Conservation (phyloP, 495 filamentous ascomycete species). For the Neurospora sp. region DNA sequence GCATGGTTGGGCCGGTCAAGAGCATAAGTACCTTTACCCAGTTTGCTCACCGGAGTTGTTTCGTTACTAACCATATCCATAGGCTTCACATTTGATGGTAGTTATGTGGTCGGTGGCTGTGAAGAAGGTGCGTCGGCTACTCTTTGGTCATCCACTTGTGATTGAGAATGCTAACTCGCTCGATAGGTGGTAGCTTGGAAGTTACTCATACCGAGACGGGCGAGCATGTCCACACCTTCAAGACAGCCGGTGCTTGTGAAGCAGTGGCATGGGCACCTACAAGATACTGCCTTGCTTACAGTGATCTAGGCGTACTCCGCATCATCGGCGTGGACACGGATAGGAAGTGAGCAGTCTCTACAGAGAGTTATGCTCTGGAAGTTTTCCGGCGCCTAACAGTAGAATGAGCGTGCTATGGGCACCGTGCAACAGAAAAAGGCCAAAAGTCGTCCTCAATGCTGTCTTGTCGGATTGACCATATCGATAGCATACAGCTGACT, state of each 20-base stretch:
- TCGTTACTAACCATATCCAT: constrained; percentile 12
- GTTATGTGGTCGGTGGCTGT: constrained; percentile 74
- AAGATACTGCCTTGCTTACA: constrained; percentile 82
- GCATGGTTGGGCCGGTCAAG: constrained; percentile 67
- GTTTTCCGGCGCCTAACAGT: neutral
- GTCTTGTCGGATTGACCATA: neutral
- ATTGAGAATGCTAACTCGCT: constrained; percentile 2
- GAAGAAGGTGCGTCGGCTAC: constrained; percentile 54
- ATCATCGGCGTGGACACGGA: constrained; percentile 56
- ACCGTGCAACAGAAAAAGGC: neutral
- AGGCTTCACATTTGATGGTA: constrained; percentile 81
- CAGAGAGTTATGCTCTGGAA: neutral
- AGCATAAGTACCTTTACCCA: constrained; percentile 50
- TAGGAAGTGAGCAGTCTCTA: constrained; percentile 22
- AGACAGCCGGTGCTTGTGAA: constrained; percentile 51
- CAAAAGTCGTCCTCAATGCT: neutral
- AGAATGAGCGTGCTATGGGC: neutral
- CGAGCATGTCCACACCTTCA: constrained; percentile 71
- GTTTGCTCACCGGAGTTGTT: neutral
- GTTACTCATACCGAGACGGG: constrained; percentile 82
- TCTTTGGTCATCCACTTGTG: neutral
- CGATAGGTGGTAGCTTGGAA: constrained; percentile 46
- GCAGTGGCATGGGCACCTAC: constrained; percentile 85
- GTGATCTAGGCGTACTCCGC: constrained; percentile 69
- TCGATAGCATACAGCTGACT: neutral